phyloP scores from a whole-genome alignment of 306 rosid species.

The Dryas drummondii region DNA sequence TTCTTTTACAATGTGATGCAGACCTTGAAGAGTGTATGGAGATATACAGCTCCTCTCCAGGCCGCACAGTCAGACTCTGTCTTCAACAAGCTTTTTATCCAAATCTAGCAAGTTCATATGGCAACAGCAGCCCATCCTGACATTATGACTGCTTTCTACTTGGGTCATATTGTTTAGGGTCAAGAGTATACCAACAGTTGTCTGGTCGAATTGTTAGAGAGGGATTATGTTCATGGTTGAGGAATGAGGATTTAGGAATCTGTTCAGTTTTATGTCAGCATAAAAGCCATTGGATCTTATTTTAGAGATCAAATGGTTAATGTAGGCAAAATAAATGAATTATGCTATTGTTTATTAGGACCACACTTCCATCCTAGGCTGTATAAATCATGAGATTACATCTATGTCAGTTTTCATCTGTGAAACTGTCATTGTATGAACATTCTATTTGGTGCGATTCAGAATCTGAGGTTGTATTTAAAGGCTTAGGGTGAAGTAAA shows the following conservation, averaged over 20 bases:
- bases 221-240: conserved; percentile 4
- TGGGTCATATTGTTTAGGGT: neutral
- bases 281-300: conserved; percentile 17
- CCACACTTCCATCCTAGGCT: neutral
- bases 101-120: conserved; percentile 34
- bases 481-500: neutral
- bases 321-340: conserved; percentile 20
- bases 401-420: neutral
- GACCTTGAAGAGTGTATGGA: conserved; percentile 63
- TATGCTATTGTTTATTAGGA: conserved; percentile 6
- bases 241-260: neutral
- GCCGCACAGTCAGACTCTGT: conserved; percentile 49
- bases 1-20: conserved; percentile 48
- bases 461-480: neutral
- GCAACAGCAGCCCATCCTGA: conserved; percentile 32
- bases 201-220: conserved; percentile 1
- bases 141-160: neutral
- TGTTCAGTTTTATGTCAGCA: conserved; percentile 12
- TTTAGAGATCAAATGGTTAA: conserved; percentile 15
- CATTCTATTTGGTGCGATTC: conserved; percentile 2
- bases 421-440: neutral
- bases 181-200: neutral
- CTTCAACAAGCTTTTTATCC: conserved; percentile 45
- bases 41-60: conserved; percentile 43
- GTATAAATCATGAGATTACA: neutral